phyloP scores from a whole-genome alignment of 2,329 filamentous ascomycete species.

The Neonectria coccinea region DNA sequence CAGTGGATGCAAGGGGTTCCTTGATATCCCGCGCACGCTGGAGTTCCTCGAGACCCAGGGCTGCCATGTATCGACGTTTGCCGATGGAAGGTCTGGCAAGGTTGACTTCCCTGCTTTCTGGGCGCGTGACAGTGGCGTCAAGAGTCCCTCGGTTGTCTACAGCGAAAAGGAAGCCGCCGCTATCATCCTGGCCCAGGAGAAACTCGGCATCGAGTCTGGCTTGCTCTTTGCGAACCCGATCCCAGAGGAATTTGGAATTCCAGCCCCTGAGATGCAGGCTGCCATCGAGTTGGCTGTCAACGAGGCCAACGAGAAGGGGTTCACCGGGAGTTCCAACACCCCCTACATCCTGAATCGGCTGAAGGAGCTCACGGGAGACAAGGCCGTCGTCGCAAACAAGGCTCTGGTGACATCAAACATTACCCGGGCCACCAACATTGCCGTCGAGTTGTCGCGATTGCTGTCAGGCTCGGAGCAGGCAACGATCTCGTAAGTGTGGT shows the following conservation, averaged over 20 bases:
- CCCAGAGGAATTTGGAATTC: constrained; percentile 75
- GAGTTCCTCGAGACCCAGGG: constrained; percentile 81
- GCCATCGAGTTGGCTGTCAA: constrained; percentile 76
- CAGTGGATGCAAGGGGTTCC: constrained; percentile 94
- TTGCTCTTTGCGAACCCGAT: constrained; percentile 92
- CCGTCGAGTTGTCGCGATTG: constrained; percentile 64
- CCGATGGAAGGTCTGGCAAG: constrained; percentile 77
- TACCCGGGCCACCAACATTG: constrained; percentile 65
- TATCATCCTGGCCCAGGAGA: constrained; percentile 85
- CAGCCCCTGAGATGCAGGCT: constrained; percentile 75
- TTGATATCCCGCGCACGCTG: constrained; percentile 90
- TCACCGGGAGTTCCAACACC: constrained; percentile 81
- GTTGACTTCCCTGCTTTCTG: constrained; percentile 95
- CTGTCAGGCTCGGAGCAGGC: constrained; percentile 47
- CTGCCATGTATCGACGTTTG: constrained; percentile 88
- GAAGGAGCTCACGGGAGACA: constrained; percentile 79
- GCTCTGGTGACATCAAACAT: constrained; percentile 69
- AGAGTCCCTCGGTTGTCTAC: constrained; percentile 80
- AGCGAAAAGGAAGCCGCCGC: constrained; percentile 86
- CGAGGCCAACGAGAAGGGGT: constrained; percentile 73
- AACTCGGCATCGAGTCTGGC: constrained; percentile 79
- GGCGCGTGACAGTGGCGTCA: constrained; percentile 85
- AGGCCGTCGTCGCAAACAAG: constrained; percentile 79
- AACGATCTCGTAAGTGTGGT: constrained; percentile 53
- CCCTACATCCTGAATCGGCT: constrained; percentile 85